Base-by-base conservation (phyloP, 2,329 filamentous ascomycete species). In the Talaromyces sp. region DNA sequence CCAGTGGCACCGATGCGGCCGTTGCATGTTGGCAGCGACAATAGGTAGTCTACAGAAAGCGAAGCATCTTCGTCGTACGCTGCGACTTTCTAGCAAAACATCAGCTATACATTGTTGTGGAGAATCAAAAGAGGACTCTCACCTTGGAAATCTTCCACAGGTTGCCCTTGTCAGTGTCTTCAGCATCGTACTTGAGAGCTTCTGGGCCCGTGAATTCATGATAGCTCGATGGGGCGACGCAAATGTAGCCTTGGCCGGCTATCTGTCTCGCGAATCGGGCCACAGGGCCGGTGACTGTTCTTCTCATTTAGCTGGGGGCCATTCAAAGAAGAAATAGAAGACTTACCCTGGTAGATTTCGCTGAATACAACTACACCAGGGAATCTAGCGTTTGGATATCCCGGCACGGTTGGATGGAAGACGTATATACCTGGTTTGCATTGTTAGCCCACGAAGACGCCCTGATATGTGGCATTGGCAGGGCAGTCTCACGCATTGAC, bases 321-420 rank as follows among this genome's bases (percentile, higher is more conserved):
- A 1, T 21, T 46, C 9, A 6, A 46, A 11, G 7, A 11, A 12
- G 19, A 11, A 24, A 6, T 5, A 10, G 12, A 21, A 19, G 12
- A 46, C n/a, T 46, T 75, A 92, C 91, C 92, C 86, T 97, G 92
- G 72, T 97, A 97, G 69, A 97, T 97, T 77, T 97, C 92, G 67
- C 88, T 92, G 73, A 96, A 97, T 60, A 97, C 81, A 14, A 90
- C 88, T 5, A 97, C 90, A 21, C 90, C 92, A 0, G 92, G 92
- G 69, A 96, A 96, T 70, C 86, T 92, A 75, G 92, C 92, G 66
- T 94, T 87, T 29, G 92, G 91, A 72, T 96, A 96, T 62, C 89
- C 88, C 0, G 91, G 85, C 65, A 97, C 88, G 14, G 85, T 86
- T 8, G 92, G 92, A 71, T 96, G 91, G 76, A 92, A 96, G 72